Base-by-base conservation (phyloP, 805 yeast genomes). In the Metschnikowia orientalis region DNA sequence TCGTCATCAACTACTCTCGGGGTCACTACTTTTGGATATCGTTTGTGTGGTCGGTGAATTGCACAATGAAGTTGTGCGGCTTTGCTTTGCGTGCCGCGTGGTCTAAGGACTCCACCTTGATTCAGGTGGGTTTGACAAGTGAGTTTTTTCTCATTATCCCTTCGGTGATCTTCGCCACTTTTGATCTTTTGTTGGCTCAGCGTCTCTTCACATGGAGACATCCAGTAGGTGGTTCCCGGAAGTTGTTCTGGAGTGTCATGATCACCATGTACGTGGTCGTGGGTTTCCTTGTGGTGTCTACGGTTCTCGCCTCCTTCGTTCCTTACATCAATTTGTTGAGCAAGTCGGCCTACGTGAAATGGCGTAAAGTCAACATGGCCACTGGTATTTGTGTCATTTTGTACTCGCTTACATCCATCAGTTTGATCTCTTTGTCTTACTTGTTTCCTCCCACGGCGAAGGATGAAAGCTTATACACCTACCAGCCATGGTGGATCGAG, bases 401-500 rank as follows among this genome's bases (percentile, higher is more conserved):
- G 20, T 82, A 80, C 53, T 72, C 84, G 2, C 53, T 71, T 25
- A 51, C 76, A 2, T 75, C 87, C 2, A 50, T 75, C 28, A 28
- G 51, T 6, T 63, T 82, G 47, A 59, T 79, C 15, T 49, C 51
- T 0, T 51, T 71, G 28, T 76, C 88, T 1, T 82, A 61, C 48
- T 37, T 70, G 25, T 59, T 78, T 46, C 71, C 72, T 40, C 77
- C 86, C 13, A 73, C 83, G 5, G 38, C 59, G 20, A 60, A 57
- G 23, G 76, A 75, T 39, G 69, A 67, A 40, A 53, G 59, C 25
- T 63, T 79, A 23, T 68, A 73, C 45, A 76, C 77, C 42, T 81
- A 75, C 53, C 84, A 77, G 51, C 86, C 94, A 22, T 79, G 80
- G 72, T 83, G 92, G 92, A 77, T 83, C 48, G 77, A 78, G 53